These are phyloP conservation scores for Ophiostoma perfectum DNA, from an alignment of 2,329 filamentous ascomycete species.

Conservation along the genomic window DNA sequence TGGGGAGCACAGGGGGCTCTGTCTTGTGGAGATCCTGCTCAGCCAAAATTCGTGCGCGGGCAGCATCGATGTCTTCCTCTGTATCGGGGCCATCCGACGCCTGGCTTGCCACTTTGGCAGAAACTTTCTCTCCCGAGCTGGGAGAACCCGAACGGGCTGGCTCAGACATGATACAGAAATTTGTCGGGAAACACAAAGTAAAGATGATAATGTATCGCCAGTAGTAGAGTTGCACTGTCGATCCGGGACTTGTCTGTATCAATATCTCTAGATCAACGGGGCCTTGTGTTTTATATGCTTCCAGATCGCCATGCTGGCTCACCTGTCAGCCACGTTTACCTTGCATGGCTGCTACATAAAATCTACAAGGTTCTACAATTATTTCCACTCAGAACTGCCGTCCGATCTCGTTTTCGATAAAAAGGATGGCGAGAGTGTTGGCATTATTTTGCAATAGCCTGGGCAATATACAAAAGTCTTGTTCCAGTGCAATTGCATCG, in stretches of 20 bases:
- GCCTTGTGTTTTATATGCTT: not conserved
- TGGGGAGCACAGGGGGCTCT: constrained; percentile 7
- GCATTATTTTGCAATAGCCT: constrained; percentile 15
- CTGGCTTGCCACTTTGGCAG: constrained; percentile 2
- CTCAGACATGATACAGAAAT: not conserved
- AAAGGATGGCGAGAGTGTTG: constrained; percentile 10
- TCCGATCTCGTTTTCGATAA: constrained; percentile 7
- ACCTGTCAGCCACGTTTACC: not conserved
- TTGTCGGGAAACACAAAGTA: not conserved
- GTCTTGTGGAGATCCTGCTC: constrained; percentile 9
- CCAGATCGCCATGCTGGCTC: not conserved
- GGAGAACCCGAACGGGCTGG: constrained; percentile 4
- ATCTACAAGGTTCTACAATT: not conserved
- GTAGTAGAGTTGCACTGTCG: not conserved
- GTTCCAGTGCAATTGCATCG: not conserved
- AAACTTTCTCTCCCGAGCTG: constrained; percentile 10
- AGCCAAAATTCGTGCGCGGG: not conserved
- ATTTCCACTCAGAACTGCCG: not conserved
- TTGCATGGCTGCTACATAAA: not conserved
- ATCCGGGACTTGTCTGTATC: not conserved
- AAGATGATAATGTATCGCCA: not conserved
- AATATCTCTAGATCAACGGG: not conserved
- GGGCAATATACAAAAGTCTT: not conserved
- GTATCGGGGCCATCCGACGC: not conserved
- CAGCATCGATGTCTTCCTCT: not conserved